Evolutionary conservation across 495 filamentous ascomycete species (phyloP).

Genomic region (Penicillium pancosmium): DNA sequence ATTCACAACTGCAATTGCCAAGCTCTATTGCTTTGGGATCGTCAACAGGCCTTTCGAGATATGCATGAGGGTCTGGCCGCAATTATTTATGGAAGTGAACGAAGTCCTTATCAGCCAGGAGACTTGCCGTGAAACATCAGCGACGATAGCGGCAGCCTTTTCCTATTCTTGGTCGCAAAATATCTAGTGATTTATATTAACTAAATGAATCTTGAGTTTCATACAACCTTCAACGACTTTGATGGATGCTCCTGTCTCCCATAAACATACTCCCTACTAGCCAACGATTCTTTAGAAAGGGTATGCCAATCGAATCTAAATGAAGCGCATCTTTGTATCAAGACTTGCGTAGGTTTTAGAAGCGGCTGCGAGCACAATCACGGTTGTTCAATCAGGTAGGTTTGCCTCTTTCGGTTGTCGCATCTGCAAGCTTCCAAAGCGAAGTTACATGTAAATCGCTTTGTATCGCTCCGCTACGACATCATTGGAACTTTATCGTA

Average conservation of each 20-base stretch:
- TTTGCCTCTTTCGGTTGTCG: neutral
- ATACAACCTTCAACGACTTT: neutral
- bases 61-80: slow-evolving; percentile 4
- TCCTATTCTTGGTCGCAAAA: neutral
- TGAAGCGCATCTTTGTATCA: too few species aligned
- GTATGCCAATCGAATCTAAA: too few species aligned
- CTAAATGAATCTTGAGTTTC: neutral
- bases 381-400: neutral
- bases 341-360: too few species aligned
- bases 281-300: neutral
- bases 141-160: neutral
- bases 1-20: slow-evolving; percentile 1
- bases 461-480: neutral
- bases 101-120: neutral
- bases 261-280: neutral
- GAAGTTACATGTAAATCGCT: too few species aligned
- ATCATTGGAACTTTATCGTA: neutral
- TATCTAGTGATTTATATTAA: neutral
- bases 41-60: neutral
- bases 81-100: neutral
- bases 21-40: slow-evolving; percentile 6
- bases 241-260: neutral
- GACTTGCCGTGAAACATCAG: neutral
- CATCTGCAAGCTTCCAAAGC: neutral
- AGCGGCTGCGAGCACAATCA: neutral